Evolutionary conservation across 306 rosid species (phyloP), one percentile per base, ranked within the genome.

Genomic region (Amphicarpaea edgeworthii): DNA sequence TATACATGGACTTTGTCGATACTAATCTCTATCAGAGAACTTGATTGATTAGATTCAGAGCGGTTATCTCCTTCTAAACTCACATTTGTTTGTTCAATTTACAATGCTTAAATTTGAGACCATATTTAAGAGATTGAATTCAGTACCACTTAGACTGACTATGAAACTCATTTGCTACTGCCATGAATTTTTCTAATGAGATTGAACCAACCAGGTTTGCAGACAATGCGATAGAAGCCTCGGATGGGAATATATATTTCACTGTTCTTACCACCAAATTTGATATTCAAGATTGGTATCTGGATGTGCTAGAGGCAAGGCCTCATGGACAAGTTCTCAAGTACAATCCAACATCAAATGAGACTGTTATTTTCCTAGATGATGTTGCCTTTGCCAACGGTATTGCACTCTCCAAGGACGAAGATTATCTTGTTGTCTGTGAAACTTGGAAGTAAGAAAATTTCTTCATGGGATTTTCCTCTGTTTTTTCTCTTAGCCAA

Each of bases 241-340:
- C 86, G 0, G 92, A 90, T 50, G 92, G 93, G 4, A 77, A 72
- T 47, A 64, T 88, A 34, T 90, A 87, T 72, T 90, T 93, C 14
- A 92, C 83, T 41, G 86, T 83, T 53, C 83, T 84, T 7, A 87
- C 87, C 82, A 86, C 88, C 51, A 87, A 90, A 77, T 93, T 83
- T 82, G 83, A 30, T 37, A 54, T 87, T 12, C 75, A 85, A 7
- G 17, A 86, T 69, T 86, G 90, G 93, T 51, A 76, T 69, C 45
- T 87, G 17, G 96, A 90, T 67, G 23, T 88, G 54, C 79, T 93
- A 4, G 97, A 91, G 68, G 96, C 80, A 58, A 90, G 85, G 50
- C 91, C 96, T 26, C 87, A 88, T 24, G 96, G 96, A 21, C 86
- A 84, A 53, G 67, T 93, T 65, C 82, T 93, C n/a, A 90, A 83